Base-by-base conservation (phyloP, 2,329 filamentous ascomycete species). In the Zymoseptoria ardabiliae region DNA sequence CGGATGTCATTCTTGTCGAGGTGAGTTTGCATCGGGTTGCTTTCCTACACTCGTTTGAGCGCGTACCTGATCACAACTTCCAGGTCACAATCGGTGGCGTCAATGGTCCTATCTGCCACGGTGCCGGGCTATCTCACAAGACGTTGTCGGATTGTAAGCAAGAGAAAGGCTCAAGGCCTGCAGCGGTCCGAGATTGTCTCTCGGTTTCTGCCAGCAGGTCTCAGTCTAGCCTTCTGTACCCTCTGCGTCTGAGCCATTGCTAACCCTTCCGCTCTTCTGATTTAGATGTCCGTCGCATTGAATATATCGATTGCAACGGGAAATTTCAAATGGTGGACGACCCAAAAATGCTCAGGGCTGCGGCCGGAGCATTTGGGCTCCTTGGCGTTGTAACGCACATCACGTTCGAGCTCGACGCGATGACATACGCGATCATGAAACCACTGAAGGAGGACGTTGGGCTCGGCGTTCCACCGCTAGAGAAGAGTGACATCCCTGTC, bases 361-460 rank as follows among this genome's bases (percentile, higher is more conserved):
- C 57, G 2, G 57, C 56, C 22, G 62, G 58, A 19, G 75, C 73
- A 57, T 80, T 81, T 53, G 78, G 78, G 1, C 71, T 81, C 2
- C 72, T 81, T 19, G 78, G 78, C 3, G 72, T 81, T 17, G 72
- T 80, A 13, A 81, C 79, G 1, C 77, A 81, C 63, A 71, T 81
- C 51, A 80, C 78, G 0, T 72, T 80, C 21, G 76, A 78, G 63
- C 69, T 80, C 17, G 74, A 78, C 50, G 71, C 74, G 0, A 79
- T 81, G 77, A 74, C 71, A 3, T 81, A 80, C 55, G 78, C 78
- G 1, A 65, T 76, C n/a, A 72, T 80, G 65, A 62, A 73, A 48
- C 78, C 79, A 1, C 61, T 69, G n/a, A 80, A 80, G 63, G 63
- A 76, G 8, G 73, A 75, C 50, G 71, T 77, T 10, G 69, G 73